Conservation (phyloP, 148 eudicot genomes). For the Agrostemma githago region DNA sequence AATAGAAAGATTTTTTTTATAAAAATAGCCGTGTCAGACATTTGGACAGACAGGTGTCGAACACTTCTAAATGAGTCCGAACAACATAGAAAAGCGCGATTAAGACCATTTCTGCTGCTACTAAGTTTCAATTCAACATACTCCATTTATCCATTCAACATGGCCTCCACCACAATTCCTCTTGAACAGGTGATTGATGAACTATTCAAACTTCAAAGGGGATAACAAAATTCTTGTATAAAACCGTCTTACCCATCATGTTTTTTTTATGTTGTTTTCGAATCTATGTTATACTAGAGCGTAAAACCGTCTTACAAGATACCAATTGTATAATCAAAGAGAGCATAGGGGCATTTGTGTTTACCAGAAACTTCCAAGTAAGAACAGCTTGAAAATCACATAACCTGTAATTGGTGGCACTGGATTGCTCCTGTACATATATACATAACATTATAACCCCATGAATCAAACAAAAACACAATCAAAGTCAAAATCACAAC, state of each 20-base stretch:
- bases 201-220: neutral
- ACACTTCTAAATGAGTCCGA: too few relatives aligned
- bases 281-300: too few relatives aligned
- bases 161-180: neutral
- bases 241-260: too few relatives aligned
- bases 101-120: neutral
- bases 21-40: too few relatives aligned
- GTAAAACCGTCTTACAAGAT: too few relatives aligned
- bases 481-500: neutral
- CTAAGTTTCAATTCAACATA: too few relatives aligned
- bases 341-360: too few relatives aligned
- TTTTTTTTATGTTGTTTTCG: too few relatives aligned
- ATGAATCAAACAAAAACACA: neutral
- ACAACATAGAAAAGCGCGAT: too few relatives aligned
- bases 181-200: neutral
- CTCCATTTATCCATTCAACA: neutral
- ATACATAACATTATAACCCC: neutral
- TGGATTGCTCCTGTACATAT: conserved; percentile 20
- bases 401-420: conserved; percentile 14
- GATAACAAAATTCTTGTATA: neutral
- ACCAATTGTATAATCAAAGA: neutral
- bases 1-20: too few relatives aligned
- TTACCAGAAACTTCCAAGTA: conserved; percentile 25
- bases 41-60: too few relatives aligned
- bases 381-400: conserved; percentile 14